phyloP scores from a whole-genome alignment of 345 rosid genomes.

The Aquilaria sinensis region DNA sequence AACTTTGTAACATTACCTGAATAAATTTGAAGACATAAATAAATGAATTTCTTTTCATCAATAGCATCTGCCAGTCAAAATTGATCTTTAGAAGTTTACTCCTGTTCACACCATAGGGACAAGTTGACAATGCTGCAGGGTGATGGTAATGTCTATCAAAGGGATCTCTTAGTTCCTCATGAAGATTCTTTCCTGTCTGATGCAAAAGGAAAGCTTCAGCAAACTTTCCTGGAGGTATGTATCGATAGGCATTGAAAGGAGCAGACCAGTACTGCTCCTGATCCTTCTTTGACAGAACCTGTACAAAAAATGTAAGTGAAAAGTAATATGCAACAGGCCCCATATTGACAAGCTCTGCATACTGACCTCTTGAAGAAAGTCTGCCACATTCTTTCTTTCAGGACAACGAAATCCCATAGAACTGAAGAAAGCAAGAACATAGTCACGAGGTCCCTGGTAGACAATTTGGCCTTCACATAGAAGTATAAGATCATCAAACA shows the following conservation, averaged over 20 bases:
- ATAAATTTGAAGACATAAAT: conserved; percentile 89
- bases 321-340: neutral
- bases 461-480: conserved; percentile 90
- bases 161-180: conserved; percentile 53
- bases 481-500: conserved; percentile 90
- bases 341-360: conserved; percentile 15
- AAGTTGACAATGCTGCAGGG: conserved; percentile 91
- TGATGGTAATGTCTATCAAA: conserved; percentile 81
- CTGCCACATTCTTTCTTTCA: conserved; percentile 91
- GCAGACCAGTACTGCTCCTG: conserved; percentile 96
- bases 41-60: conserved; percentile 89
- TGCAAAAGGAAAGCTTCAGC: conserved; percentile 69
- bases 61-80: conserved; percentile 82
- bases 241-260: conserved; percentile 64
- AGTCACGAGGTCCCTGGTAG: conserved; percentile 86
- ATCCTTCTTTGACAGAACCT: conserved; percentile 91
- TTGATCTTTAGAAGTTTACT: conserved; percentile 68
- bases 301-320: conserved; percentile 19
- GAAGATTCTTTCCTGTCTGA: conserved; percentile 54
- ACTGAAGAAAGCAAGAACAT: conserved; percentile 67
- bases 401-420: conserved; percentile 87
- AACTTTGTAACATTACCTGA: conserved; percentile 49
- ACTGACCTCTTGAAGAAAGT: conserved; percentile 94
- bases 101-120: conserved; percentile 56
- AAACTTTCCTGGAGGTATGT: conserved; percentile 80